Evolutionary conservation across 1,139 yeast species (phyloP).

Genomic region (Lodderomyces jiufengensis): DNA sequence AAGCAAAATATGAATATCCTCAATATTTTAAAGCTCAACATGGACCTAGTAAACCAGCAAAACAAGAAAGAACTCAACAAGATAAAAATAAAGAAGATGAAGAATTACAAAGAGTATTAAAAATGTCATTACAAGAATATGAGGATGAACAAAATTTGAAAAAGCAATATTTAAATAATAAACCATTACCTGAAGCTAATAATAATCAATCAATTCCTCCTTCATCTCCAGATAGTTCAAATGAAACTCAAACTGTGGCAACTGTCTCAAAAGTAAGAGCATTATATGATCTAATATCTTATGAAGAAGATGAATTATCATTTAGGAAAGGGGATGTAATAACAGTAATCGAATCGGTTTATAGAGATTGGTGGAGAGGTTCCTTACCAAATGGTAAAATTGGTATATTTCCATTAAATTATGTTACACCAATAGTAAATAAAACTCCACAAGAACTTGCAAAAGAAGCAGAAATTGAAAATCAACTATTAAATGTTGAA

Average conservation of each 20-base stretch:
- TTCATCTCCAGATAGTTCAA: conserved; percentile 10
- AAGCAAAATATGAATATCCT: conserved; percentile 39
- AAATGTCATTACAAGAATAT: conserved; percentile 69
- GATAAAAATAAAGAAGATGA: conserved; percentile 68
- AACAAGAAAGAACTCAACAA: conserved; percentile 44
- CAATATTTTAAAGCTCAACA: conserved; percentile 31
- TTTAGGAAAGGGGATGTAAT: conserved; percentile 75
- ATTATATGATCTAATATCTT: conserved; percentile 71
- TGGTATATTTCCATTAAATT: conserved; percentile 93
- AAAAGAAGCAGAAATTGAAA: conserved; percentile 30
- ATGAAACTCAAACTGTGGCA: conserved; percentile 35
- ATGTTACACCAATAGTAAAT: conserved; percentile 76
- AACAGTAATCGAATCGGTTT: conserved; percentile 81
- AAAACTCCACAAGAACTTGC: conserved; percentile 50
- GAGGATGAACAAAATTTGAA: conserved; percentile 37
- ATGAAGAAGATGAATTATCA: conserved; percentile 68
- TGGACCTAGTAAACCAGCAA: conserved; percentile 61
- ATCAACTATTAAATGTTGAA: conserved; percentile 25
- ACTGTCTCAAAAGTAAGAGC: conserved; percentile 75
- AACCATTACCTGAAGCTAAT: conserved; percentile 29
- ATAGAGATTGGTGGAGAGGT: conserved; percentile 96
- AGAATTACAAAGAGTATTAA: conserved; percentile 74
- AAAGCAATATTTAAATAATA: conserved; percentile 25
- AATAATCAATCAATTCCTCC: conserved; percentile 7
- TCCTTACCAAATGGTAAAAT: conserved; percentile 66